These are phyloP conservation scores for Yamadazyma membranifaciens DNA, from an alignment of 1,139 yeast genomes.

Conservation along the genomic window DNA sequence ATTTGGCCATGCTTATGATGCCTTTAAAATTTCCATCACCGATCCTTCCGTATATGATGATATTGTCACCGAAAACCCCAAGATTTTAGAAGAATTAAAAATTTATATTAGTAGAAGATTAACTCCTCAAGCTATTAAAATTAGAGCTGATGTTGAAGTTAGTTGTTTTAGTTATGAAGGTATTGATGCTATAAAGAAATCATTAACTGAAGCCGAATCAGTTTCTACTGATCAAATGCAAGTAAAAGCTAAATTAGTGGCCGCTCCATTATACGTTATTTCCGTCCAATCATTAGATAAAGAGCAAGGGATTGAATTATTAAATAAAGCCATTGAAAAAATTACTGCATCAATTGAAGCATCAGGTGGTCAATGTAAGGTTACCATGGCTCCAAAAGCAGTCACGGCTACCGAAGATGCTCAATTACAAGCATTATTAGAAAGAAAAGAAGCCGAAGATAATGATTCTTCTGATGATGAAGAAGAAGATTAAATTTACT, in stretches of 20 bases:
- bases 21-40: conserved; percentile 93
- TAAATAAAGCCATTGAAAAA: conserved; percentile 76
- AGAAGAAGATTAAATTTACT: conserved; percentile 32
- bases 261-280: conserved; percentile 94
- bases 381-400: conserved; percentile 98
- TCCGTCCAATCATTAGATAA: conserved; percentile 94
- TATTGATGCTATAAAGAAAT: conserved; percentile 91
- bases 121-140: conserved; percentile 97
- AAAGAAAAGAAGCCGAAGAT: conserved; percentile 50
- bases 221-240: conserved; percentile 79
- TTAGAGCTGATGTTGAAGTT: conserved; percentile 96
- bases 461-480: conserved; percentile 45
- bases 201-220: conserved; percentile 83
- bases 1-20: conserved; percentile 97
- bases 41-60: conserved; percentile 87
- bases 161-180: conserved; percentile 98
- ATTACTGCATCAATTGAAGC: conserved; percentile 67
- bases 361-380: conserved; percentile 84
- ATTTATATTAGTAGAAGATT: conserved; percentile 86
- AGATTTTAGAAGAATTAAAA: conserved; percentile 76
- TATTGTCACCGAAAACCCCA: conserved; percentile 68
- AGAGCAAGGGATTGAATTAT: conserved; percentile 75
- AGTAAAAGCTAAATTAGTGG: conserved; percentile 91
- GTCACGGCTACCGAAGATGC: conserved; percentile 98
- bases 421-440: conserved; percentile 90